phyloP scores from a whole-genome alignment of 177 flowering plant species.

The Vitis hybrid region DNA sequence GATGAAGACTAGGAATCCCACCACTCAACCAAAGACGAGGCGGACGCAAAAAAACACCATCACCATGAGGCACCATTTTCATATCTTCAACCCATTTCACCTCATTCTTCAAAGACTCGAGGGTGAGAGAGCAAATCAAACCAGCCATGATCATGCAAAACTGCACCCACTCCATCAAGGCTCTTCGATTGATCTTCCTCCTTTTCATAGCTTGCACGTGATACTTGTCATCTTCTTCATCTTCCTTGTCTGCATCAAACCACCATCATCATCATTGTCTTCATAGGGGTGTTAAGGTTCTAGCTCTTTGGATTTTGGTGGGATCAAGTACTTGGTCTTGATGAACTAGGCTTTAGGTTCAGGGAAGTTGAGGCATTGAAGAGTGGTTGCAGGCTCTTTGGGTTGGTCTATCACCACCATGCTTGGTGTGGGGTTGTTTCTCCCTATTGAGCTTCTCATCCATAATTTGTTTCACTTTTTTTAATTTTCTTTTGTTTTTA shows the following conservation, averaged over 20 bases:
- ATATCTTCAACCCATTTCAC: conserved; percentile 25
- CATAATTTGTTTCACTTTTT: no score
- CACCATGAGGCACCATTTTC: conserved; percentile 52
- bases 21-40: conserved; percentile 36
- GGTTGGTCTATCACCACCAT: no score
- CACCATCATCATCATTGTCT: conserved; percentile 15
- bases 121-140: conserved; percentile 31
- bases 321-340: conserved; percentile 20
- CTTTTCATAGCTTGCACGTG: conserved; percentile 16
- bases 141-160: conserved; percentile 29
- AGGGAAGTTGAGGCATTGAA: conserved; percentile 36
- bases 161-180: conserved; percentile 29
- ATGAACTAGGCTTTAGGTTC: conserved; percentile 42
- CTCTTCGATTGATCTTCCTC: conserved; percentile 24
- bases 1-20: conserved; percentile 39
- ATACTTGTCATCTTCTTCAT: conserved; percentile 1
- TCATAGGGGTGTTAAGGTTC: conserved; percentile 7
- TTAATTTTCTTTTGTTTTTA: no score
- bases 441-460: no score
- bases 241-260: conserved; percentile 10
- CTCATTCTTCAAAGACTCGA: conserved; percentile 5
- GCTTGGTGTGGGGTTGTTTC: no score
- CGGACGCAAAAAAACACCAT: conserved; percentile 41
- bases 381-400: not conserved
- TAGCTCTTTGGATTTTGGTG: conserved; percentile 9